Conservation (phyloP, 73 alveolate genomes). For the Uronychia setigera region DNA sequence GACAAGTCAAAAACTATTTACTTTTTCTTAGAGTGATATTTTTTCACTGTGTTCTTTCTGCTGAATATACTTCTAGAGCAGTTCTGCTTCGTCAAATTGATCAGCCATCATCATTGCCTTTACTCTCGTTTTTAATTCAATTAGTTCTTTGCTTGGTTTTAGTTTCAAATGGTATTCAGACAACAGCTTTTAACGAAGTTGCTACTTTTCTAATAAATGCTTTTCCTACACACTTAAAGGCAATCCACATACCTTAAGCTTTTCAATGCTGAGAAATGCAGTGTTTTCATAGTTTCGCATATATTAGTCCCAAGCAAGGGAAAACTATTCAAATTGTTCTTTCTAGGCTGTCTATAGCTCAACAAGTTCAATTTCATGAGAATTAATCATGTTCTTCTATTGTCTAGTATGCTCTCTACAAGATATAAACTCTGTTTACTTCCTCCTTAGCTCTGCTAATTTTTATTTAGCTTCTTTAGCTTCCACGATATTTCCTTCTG, state of each 20-base stretch:
- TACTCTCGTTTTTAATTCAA: conserved; percentile 61
- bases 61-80: neutral
- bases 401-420: conserved; percentile 29
- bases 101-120: conserved; percentile 43
- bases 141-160: conserved; percentile 63
- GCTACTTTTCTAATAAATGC: no score
- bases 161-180: conserved; percentile 36
- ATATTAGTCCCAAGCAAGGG: conserved; percentile 76
- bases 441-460: conserved; percentile 61
- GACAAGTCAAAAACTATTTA: neutral
- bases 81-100: conserved; percentile 50
- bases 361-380: conserved; percentile 53
- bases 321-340: conserved; percentile 63
- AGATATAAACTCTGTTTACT: conserved; percentile 24
- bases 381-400: conserved; percentile 57
- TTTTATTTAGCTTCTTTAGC: conserved; percentile 65
- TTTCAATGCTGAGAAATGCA: conserved; percentile 68
- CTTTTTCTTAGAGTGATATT: neutral
- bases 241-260: conserved; percentile 58
- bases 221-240: no score
- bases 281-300: conserved; percentile 74
- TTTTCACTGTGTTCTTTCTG: neutral
- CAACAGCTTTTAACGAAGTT: conserved; percentile 50
- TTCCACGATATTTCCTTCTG: conserved; percentile 56
- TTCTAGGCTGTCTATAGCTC: conserved; percentile 68